phyloP scores from a whole-genome alignment of 345 rosid species.

The Citrus inodora region DNA sequence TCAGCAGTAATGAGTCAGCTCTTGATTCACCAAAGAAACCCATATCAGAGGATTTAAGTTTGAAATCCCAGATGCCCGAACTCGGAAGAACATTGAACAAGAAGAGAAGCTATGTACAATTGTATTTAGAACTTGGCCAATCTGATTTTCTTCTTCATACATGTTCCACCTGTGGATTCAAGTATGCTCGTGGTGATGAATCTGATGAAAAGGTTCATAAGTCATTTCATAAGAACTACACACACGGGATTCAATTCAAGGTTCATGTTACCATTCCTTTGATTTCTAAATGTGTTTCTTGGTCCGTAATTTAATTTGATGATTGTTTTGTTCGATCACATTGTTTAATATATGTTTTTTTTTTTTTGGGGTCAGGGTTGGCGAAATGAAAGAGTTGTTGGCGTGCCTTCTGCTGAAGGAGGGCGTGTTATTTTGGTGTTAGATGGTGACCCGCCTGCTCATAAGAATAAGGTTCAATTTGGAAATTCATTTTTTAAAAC shows the following conservation, averaged over 20 bases:
- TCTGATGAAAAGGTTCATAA: slow-evolving; percentile 73
- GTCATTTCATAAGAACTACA: slow-evolving; percentile 57
- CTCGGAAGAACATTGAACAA: slow-evolving; percentile 39
- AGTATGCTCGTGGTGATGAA: slow-evolving; percentile 71
- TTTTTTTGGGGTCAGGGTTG: slow-evolving; percentile 47
- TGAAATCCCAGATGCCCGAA: slow-evolving; percentile 19
- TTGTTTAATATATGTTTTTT: neutral
- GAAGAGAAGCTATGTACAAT: slow-evolving; percentile 78
- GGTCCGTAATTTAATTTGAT: neutral
- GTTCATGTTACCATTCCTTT: slow-evolving; percentile 20
- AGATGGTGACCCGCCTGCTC: slow-evolving; percentile 51
- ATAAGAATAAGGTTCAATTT: slow-evolving; percentile 57
- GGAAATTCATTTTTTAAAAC: neutral
- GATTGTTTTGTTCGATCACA: slow-evolving; percentile 2
- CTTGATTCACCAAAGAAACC: slow-evolving; percentile 2
- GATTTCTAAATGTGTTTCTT: neutral
- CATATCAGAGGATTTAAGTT: slow-evolving; percentile 4
- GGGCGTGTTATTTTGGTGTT: slow-evolving; percentile 54
- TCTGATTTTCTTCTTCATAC: slow-evolving; percentile 74
- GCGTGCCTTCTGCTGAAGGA: slow-evolving; percentile 23
- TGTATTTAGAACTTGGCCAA: slow-evolving; percentile 81
- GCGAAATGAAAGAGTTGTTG: slow-evolving; percentile 54
- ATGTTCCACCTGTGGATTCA: slow-evolving; percentile 54
- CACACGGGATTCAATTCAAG: slow-evolving; percentile 71
- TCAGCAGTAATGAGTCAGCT: slow-evolving; percentile 11